A percentile compares a stretch with the other conserved stretches of the same genome.
phyloP scores from a whole-genome alignment of 2,329 filamentous ascomycete species.

The Niveomyces coronatus region DNA sequence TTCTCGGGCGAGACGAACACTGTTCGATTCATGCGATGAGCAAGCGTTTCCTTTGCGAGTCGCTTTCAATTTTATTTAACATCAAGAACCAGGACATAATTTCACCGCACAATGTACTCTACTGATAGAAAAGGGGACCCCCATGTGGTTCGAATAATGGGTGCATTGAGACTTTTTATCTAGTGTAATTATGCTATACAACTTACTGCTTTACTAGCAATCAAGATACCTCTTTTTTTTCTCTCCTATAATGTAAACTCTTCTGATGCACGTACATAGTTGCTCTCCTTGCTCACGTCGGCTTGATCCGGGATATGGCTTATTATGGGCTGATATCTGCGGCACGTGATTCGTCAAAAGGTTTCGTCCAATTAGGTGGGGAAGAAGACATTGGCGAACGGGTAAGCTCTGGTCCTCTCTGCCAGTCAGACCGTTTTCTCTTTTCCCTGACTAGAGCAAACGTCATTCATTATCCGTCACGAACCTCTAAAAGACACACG shows the following conservation, averaged over 20 bases:
- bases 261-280: too few species aligned
- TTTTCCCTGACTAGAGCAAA: too few species aligned
- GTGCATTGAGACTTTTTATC: conserved; percentile 5
- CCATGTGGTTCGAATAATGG: not conserved
- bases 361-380: too few species aligned
- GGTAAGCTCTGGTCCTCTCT: not conserved
- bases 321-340: conserved; percentile 5
- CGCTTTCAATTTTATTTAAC: conserved; percentile 2
- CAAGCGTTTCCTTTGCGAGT: conserved; percentile 5
- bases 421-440: too few species aligned
- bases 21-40: conserved; percentile 6
- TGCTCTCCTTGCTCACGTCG: not conserved
- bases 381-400: too few species aligned
- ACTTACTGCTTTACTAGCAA: conserved; percentile 8
- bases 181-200: conserved; percentile 8
- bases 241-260: too few species aligned
- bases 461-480: too few species aligned
- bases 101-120: conserved; percentile 7
- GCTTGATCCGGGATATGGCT: conserved; percentile 6
- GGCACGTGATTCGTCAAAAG: conserved; percentile 9
- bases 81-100: conserved; percentile 1
- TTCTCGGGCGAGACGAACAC: not conserved
- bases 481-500: too few species aligned
- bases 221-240: too few species aligned
- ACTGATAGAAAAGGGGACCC: conserved; percentile 10